phyloP scores from a whole-genome alignment of 352 stramenopile species.

The Phytophthora fragariaefolia region DNA sequence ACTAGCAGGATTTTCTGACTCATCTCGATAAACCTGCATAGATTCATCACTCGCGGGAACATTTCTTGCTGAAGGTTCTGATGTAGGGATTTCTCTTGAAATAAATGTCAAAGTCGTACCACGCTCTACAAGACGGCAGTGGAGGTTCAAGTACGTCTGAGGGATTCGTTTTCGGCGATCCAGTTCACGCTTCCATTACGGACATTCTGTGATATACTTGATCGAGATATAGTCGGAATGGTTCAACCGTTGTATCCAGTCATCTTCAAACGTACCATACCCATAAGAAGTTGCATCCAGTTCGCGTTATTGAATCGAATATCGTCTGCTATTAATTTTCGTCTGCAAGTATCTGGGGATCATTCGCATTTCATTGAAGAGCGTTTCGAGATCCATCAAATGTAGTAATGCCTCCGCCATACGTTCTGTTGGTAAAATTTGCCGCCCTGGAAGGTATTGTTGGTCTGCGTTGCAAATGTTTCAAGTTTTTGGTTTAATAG shows the following conservation, averaged over 20 bases:
- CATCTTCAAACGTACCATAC: slow-evolving; percentile 29
- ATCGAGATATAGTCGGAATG: background rate
- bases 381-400: slow-evolving; percentile 62
- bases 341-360: slow-evolving; percentile 61
- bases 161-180: slow-evolving; percentile 21
- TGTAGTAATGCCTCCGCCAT: slow-evolving; percentile 62
- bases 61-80: slow-evolving; percentile 3
- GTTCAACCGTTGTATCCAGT: slow-evolving; percentile 19
- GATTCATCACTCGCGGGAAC: slow-evolving; percentile 18
- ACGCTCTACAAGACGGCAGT: background rate
- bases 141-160: background rate
- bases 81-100: background rate
- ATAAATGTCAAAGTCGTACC: background rate
- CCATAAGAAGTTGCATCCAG: background rate
- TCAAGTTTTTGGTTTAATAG: slow-evolving; percentile 62
- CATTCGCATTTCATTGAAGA: slow-evolving; percentile 55
- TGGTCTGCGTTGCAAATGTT: slow-evolving; percentile 55
- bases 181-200: slow-evolving; percentile 32
- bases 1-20: background rate
- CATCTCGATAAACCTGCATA: slow-evolving; percentile 8
- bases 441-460: slow-evolving; percentile 51
- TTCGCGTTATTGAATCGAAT: slow-evolving; percentile 1
- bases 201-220: slow-evolving; percentile 1
- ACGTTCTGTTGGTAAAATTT: slow-evolving; percentile 58
- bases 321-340: slow-evolving; percentile 10